Base-by-base conservation (phyloP, 208 protist species). In the Trypanosoma boissoni region DNA sequence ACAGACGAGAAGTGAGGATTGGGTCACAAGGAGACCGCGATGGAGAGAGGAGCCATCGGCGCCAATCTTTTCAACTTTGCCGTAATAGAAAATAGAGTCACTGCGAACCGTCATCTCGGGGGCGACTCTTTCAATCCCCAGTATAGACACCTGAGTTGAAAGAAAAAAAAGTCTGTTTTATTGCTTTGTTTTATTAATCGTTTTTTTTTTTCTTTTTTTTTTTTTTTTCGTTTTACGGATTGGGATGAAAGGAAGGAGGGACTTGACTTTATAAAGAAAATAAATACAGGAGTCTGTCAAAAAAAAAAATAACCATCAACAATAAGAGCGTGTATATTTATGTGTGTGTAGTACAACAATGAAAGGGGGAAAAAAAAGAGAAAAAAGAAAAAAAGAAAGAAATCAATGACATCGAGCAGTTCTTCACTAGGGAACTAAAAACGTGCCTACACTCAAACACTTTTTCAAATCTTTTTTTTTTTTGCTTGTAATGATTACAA, bases 51-150 rank as follows among this genome's bases (percentile, higher is more conserved):
- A 77, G 44, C 71, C 75, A 42, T 82, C 72, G n/a, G 68, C 32
- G 8, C 75, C 74, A 9, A 86, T 74, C 49, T 86, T 86, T 23
- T 70, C 54, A 1, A 82, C 72, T 14, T 66, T 61, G 21, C 52
- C 50, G 46, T 58, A 26, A 36, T 51, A 74, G 20, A 64, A 14
- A 51, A 62, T 44, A 55, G 53, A 59, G 32, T 68, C 49, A 18
- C 12, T 18, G 26, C 2, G 46, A 21, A 26, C 3, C 12, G 12
- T n/a, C 32, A 21, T 39, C 26, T 23, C n/a, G n/a, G n/a, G n/a
- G n/a, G n/a, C n/a, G n/a, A n/a, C n/a, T n/a, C n/a, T n/a, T n/a
- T n/a, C n/a, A n/a, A n/a, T n/a, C n/a, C n/a, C n/a, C n/a, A n/a
- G n/a, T n/a, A n/a, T n/a, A n/a, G n/a, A n/a, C n/a, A n/a, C n/a